phyloP scores from a whole-genome alignment of 768 basidiomycete genomes.

The Hypsizygus marmoreus region DNA sequence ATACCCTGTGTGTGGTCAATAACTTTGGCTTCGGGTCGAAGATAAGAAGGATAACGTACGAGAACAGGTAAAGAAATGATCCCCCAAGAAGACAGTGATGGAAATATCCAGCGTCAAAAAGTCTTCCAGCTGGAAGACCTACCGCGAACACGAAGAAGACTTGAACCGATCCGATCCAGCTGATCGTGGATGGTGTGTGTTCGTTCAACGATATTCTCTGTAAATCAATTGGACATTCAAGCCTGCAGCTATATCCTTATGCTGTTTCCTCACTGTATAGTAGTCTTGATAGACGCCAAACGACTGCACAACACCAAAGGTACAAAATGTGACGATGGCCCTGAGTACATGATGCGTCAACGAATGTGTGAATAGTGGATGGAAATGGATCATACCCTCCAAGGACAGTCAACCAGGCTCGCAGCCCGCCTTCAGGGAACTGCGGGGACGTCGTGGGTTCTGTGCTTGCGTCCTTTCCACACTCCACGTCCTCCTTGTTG shows the following conservation, averaged over 20 bases:
- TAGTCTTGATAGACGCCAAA: slow-evolving; percentile 57
- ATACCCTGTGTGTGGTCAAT: slow-evolving; percentile 32
- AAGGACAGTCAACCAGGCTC: slow-evolving; percentile 46
- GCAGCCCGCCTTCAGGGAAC: slow-evolving; percentile 48
- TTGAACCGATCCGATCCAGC: slow-evolving; percentile 55
- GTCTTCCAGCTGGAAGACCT: slow-evolving; percentile 43
- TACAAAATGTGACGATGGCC: slow-evolving; percentile 45
- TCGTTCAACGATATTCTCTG: slow-evolving; percentile 38
- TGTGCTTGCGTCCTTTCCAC: slow-evolving; percentile 1
- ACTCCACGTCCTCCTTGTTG: slow-evolving; percentile 16
- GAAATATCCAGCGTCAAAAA: slow-evolving; percentile 54
- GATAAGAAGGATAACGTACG: slow-evolving; percentile 28
- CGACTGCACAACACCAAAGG: slow-evolving; percentile 50
- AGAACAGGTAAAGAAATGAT: slow-evolving; percentile 42
- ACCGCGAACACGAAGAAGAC: slow-evolving; percentile 49
- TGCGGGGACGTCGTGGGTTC: slow-evolving; percentile 9
- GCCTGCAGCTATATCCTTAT: slow-evolving; percentile 4
- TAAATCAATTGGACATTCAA: background rate
- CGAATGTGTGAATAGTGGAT: slow-evolving; percentile 2
- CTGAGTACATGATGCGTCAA: slow-evolving; percentile 21
- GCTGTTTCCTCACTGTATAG: slow-evolving; percentile 37
- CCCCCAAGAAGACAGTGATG: slow-evolving; percentile 41
- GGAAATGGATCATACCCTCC: slow-evolving; percentile 42
- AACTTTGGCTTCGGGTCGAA: background rate
- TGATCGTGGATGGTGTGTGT: slow-evolving; percentile 44